Percentiles rank a stretch among this genome's conserved stretches.
Conservation (phyloP, 2,329 filamentous ascomycete genomes). For the Ophiostoma populinum region DNA sequence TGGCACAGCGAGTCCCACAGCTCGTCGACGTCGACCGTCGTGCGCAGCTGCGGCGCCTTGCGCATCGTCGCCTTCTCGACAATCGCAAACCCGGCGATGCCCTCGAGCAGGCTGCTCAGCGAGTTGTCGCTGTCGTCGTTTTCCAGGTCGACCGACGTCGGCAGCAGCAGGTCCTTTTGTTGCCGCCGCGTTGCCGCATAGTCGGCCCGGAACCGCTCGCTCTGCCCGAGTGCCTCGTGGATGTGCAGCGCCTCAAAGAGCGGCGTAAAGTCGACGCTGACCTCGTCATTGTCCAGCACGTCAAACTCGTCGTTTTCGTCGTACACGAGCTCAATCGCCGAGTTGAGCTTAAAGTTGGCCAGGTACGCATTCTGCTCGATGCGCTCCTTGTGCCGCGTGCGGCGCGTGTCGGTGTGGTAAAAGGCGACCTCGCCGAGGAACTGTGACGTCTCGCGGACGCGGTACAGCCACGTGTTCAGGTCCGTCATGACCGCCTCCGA, state of each 20-base stretch:
- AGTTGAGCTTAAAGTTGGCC: constrained; percentile 78
- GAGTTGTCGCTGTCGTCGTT: constrained; percentile 75
- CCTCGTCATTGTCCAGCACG: constrained; percentile 83
- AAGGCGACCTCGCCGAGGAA: constrained; percentile 93
- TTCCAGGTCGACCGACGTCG: constrained; percentile 55
- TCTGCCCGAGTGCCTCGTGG: constrained; percentile 82
- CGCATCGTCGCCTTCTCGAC: constrained; percentile 90
- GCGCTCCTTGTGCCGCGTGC: constrained; percentile 67
- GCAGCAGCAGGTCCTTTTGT: constrained; percentile 82
- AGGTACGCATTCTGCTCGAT: constrained; percentile 61
- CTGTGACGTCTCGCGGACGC: constrained; percentile 88
- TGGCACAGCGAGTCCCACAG: constrained; percentile 98
- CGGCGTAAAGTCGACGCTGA: constrained; percentile 87
- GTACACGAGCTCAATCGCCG: constrained; percentile 83
- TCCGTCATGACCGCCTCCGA: constrained; percentile 95
- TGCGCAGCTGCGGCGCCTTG: constrained; percentile 65
- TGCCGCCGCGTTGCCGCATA: constrained; percentile 82
- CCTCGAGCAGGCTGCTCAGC: constrained; percentile 79
- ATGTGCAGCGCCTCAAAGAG: constrained; percentile 93
- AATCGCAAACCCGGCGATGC: constrained; percentile 90
- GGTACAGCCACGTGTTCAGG: constrained; percentile 89
- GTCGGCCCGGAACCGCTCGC: constrained; percentile 75
- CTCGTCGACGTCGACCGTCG: constrained; percentile 83
- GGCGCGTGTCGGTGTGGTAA: constrained; percentile 81
- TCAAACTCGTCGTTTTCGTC: constrained; percentile 95